A percentile compares a stretch with the other conserved stretches of the same genome.
Conservation (phyloP, 163 green algal species). For the Volvox carteri region DNA sequence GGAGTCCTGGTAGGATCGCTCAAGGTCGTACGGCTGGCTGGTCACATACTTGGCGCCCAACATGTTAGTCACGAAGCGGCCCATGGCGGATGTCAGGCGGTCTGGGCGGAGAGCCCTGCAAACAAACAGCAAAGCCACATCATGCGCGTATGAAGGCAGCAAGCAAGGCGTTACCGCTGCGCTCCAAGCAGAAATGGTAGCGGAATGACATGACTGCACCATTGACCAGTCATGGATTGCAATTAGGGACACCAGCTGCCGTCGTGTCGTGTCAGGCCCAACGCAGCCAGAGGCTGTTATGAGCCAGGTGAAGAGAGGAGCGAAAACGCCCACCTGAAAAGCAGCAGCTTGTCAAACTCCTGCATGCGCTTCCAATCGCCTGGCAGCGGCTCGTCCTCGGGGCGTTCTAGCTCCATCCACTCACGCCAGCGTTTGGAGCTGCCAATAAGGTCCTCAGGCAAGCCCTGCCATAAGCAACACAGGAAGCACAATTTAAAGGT, state of each 20-base stretch:
- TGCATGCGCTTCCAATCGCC: slow-evolving; percentile 96
- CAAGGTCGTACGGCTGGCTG: slow-evolving; percentile 88
- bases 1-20: slow-evolving; percentile 79
- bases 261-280: no score
- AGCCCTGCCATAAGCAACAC: slow-evolving; percentile 8
- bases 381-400: slow-evolving; percentile 93
- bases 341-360: slow-evolving; percentile 89
- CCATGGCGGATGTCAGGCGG: slow-evolving; percentile 88
- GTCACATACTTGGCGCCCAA: slow-evolving; percentile 82
- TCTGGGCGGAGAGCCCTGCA: slow-evolving; percentile 88
- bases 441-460: slow-evolving; percentile 90
- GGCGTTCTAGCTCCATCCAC: slow-evolving; percentile 91
- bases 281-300: no score
- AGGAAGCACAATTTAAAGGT: neutral
- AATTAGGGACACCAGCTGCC: no score
- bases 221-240: no score
- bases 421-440: slow-evolving; percentile 92
- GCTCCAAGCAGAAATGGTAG: no score
- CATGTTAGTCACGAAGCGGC: slow-evolving; percentile 84
- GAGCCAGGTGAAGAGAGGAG: no score
- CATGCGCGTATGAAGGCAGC: no score
- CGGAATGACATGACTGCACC: no score
- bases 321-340: slow-evolving; percentile 83
- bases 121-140: neutral
- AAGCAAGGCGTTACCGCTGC: no score